A percentile compares a stretch with the other conserved stretches of the same genome.
phyloP scores from a whole-genome alignment of 257 asterid genomes.

The Haberlea rhodopensis region DNA sequence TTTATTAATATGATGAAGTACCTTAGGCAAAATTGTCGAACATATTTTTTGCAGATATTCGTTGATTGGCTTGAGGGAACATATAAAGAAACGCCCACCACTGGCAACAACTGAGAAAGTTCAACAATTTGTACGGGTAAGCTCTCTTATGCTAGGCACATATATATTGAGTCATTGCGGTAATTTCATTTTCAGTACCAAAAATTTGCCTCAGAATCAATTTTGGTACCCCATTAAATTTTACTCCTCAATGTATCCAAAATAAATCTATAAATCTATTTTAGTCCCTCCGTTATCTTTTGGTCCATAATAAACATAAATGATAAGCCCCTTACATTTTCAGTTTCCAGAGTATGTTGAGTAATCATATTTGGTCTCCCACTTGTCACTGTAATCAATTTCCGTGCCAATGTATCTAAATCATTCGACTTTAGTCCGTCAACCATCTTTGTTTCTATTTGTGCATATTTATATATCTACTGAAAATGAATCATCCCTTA shows the following conservation, averaged over 20 bases:
- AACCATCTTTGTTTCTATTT: too few species aligned
- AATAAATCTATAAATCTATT: neutral
- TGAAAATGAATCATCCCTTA: too few species aligned
- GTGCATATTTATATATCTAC: too few species aligned
- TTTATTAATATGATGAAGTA: too few species aligned
- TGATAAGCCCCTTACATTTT: too few species aligned
- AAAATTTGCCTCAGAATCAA: neutral
- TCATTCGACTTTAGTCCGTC: too few species aligned
- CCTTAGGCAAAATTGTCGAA: neutral
- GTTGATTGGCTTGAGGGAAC: conserved; percentile 77
- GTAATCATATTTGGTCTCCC: neutral
- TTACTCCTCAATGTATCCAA: too few species aligned
- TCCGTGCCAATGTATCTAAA: too few species aligned
- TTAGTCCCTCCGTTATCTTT: neutral
- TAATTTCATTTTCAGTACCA: neutral
- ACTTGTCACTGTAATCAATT: neutral
- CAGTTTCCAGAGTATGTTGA: too few species aligned
- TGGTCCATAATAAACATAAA: neutral
- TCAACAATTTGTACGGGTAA: conserved; percentile 92
- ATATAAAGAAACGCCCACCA: conserved; percentile 98
- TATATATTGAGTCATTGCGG: neutral
- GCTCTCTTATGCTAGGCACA: conserved; percentile 19
- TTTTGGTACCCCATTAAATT: neutral
- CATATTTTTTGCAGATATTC: conserved; percentile 54
- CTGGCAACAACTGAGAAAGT: conserved; percentile 91